Conservation (phyloP, 495 filamentous ascomycete species). For the Podospora tetraspora region DNA sequence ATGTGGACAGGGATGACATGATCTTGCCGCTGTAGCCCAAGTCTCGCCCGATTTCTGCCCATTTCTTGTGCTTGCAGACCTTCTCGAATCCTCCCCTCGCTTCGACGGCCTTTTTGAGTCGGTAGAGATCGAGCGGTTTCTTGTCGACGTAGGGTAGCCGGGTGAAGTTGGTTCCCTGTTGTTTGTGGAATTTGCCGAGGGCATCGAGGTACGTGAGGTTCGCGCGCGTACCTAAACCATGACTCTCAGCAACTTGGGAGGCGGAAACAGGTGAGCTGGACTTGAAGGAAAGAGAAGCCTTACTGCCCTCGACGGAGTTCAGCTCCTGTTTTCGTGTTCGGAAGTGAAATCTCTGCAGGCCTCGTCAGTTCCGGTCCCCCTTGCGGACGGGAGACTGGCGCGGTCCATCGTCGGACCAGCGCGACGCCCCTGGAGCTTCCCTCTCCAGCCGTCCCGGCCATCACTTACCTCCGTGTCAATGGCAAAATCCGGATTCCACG, state of each 20-base stretch:
- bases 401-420: not conserved
- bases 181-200: slow-evolving; percentile 92
- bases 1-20: slow-evolving; percentile 99
- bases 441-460: not conserved
- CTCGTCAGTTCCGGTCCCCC: slow-evolving; percentile 15
- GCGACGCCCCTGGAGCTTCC: not conserved
- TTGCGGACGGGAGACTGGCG: not conserved
- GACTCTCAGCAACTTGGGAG: slow-evolving; percentile 12
- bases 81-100: slow-evolving; percentile 87
- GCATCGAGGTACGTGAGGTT: slow-evolving; percentile 96
- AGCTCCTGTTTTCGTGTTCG: slow-evolving; percentile 93
- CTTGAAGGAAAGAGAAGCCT: slow-evolving; percentile 38
- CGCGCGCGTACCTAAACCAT: slow-evolving; percentile 71
- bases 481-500: slow-evolving; percentile 90
- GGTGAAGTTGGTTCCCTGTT: slow-evolving; percentile 89
- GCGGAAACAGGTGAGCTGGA: slow-evolving; percentile 7
- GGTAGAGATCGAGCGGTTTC: slow-evolving; percentile 91
- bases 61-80: slow-evolving; percentile 97
- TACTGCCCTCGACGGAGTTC: slow-evolving; percentile 98
- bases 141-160: slow-evolving; percentile 96
- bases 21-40: slow-evolving; percentile 99
- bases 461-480: slow-evolving; percentile 89
- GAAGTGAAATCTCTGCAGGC: slow-evolving; percentile 83
- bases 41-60: slow-evolving; percentile 97
- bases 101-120: slow-evolving; percentile 94